Percentiles rank a stretch among this genome's conserved stretches.
These are phyloP conservation scores for Orychophragmus violaceus DNA, from an alignment of 345 rosid species.

Conservation along the genomic window DNA sequence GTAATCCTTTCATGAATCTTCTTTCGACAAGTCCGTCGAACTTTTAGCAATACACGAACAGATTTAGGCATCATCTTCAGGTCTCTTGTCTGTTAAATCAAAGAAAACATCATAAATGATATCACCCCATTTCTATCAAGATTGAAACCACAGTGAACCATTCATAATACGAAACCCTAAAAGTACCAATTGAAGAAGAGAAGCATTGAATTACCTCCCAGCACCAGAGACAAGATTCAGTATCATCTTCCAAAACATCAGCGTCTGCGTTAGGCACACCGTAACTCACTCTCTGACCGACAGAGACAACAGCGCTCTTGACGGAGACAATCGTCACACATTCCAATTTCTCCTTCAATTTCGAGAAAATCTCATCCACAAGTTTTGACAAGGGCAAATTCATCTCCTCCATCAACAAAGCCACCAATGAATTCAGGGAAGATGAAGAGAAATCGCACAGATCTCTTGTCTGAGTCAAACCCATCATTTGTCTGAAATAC, in stretches of 20 bases:
- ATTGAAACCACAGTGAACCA: too few species aligned
- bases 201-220: constrained; percentile 97
- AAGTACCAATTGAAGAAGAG: neutral
- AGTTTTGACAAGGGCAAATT: constrained; percentile 52
- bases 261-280: constrained; percentile 66
- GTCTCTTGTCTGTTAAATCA: constrained; percentile 60
- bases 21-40: constrained; percentile 63
- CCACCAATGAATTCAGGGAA: constrained; percentile 50
- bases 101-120: too few species aligned
- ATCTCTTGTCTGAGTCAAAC: constrained; percentile 15
- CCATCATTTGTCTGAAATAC: constrained; percentile 45
- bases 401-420: constrained; percentile 73
- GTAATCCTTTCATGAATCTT: constrained; percentile 80
- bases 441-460: too few species aligned
- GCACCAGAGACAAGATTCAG: constrained; percentile 68
- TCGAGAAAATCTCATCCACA: constrained; percentile 46
- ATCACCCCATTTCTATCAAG: too few species aligned
- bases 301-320: constrained; percentile 53
- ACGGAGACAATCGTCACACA: constrained; percentile 39
- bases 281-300: constrained; percentile 75
- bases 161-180: too few species aligned
- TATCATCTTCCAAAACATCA: constrained; percentile 79
- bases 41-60: constrained; percentile 47
- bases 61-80: constrained; percentile 57
- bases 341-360: constrained; percentile 33